Evolutionary conservation across 2,329 filamentous ascomycete genomes (phyloP), one percentile per base, ranked within the genome.

Genomic region (Paracoccidioides lutzii): DNA sequence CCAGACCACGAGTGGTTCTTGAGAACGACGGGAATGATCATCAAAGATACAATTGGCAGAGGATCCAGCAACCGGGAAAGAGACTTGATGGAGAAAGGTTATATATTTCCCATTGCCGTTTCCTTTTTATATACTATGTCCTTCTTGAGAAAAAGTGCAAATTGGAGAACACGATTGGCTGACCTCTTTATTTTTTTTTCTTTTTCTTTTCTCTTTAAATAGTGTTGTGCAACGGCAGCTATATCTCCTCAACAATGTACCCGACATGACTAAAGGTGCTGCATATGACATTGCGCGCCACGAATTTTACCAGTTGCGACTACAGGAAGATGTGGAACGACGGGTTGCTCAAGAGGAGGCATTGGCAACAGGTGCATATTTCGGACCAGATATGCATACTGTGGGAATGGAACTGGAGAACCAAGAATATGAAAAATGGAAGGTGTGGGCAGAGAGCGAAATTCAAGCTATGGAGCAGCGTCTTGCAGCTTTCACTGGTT

Each of bases 181-280:
- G 42, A 52, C 50, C 22, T 42, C 9, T 32, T 42, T 14, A 32
- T 15, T 32, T n/a, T 35, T 38, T 38, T 33, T 22, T 22, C 1
- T 22, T 1, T 42, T 33, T 22, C 38, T 52, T 15, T 10, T 15
- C 8, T 52, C 38, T 53, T 28, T 40, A 28, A 46, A 57, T 66
- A 97, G 91, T 70, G 93, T 97, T 58, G 83, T 97, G 7, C 91
- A 97, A 73, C 84, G 91, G 59, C 91, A 97, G 69, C 69, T 93
- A 57, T 95, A 84, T 81, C 79, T 97, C 58, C 87, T 95, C 75
- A 72, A 87, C 54, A 81, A 81, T 60, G 65, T 77, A 7, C 72
- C 70, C 5, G 74, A 76, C 53, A 78, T 87, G 67, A 78, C 76
- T 52, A 81, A 81, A 67, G 76, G 78, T 43, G 71, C 81, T 62